Conservation (phyloP, 1,139 yeast genomes). For the Pichia sp. region DNA sequence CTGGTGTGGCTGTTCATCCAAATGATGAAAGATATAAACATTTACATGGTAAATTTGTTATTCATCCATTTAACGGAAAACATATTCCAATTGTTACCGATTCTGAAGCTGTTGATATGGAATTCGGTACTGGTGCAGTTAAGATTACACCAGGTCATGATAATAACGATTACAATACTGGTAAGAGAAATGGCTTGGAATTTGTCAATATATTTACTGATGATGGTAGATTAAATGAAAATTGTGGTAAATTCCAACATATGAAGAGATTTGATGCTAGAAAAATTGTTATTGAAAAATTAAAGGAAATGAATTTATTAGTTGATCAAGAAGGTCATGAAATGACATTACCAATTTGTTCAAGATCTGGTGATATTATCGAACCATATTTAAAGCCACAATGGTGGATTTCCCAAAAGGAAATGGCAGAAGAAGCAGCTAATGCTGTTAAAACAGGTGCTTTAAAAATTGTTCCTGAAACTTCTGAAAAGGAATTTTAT, state of each 20-base stretch:
- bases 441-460: conserved; percentile 79
- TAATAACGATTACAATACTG: conserved; percentile 92
- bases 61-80: conserved; percentile 86
- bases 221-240: conserved; percentile 82
- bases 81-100: conserved; percentile 84
- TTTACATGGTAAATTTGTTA: conserved; percentile 85
- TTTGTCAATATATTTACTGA: conserved; percentile 87
- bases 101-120: conserved; percentile 95
- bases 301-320: conserved; percentile 67
- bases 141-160: conserved; percentile 98
- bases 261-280: conserved; percentile 94
- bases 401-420: conserved; percentile 96
- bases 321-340: conserved; percentile 88
- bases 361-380: conserved; percentile 93
- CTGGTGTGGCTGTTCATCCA: conserved; percentile 96
- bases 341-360: conserved; percentile 90
- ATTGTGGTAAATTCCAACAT: conserved; percentile 91
- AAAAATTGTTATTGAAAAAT: conserved; percentile 69
- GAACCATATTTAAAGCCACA: conserved; percentile 97
- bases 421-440: conserved; percentile 85
- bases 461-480: conserved; percentile 75
- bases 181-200: conserved; percentile 88
- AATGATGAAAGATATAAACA: conserved; percentile 88
- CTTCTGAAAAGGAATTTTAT: conserved; percentile 89
- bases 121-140: conserved; percentile 99